A percentile compares a stretch with the other conserved stretches of the same genome.
These are phyloP conservation scores for Eremochloa ophiuroides DNA, from an alignment of 176 grass and related monocot species.

Conservation along the genomic window DNA sequence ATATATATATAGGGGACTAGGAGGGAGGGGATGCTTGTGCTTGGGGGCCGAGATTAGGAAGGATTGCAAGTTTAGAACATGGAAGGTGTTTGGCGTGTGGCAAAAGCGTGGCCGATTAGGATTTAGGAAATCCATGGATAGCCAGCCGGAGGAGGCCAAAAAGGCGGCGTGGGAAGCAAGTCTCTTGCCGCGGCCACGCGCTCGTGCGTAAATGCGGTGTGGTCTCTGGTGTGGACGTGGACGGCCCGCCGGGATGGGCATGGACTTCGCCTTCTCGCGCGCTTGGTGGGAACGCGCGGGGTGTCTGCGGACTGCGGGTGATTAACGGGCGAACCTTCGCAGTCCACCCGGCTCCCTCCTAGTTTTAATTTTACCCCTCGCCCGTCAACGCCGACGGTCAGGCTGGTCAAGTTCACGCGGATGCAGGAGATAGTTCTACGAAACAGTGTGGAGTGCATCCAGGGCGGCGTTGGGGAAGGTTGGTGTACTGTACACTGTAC, in stretches of 20 bases:
- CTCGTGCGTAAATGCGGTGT: background rate
- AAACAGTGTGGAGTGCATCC: background rate
- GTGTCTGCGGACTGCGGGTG: background rate
- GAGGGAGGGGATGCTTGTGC: background rate
- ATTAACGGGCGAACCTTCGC: background rate
- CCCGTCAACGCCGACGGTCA: background rate
- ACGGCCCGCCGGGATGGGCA: background rate
- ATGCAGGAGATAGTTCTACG: background rate
- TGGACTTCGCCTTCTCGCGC: background rate
- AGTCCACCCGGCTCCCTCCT: no score
- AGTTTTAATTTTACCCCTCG: background rate
- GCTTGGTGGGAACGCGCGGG: background rate
- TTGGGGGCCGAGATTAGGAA: background rate
- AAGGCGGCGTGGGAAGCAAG: constrained; percentile 31
- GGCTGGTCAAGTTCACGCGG: background rate
- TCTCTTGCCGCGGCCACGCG: background rate
- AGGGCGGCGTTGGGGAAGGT: background rate
- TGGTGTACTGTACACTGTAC: no score
- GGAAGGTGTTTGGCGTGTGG: constrained; percentile 25
- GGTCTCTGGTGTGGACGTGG: background rate
- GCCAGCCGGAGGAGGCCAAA: background rate
- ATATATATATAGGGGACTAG: constrained; percentile 1
- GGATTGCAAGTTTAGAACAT: constrained; percentile 28
- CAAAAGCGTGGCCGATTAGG: background rate
- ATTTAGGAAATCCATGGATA: background rate